Evolutionary conservation across 768 basidiomycete species (phyloP).

Genomic region (Lactarius trivialis): DNA sequence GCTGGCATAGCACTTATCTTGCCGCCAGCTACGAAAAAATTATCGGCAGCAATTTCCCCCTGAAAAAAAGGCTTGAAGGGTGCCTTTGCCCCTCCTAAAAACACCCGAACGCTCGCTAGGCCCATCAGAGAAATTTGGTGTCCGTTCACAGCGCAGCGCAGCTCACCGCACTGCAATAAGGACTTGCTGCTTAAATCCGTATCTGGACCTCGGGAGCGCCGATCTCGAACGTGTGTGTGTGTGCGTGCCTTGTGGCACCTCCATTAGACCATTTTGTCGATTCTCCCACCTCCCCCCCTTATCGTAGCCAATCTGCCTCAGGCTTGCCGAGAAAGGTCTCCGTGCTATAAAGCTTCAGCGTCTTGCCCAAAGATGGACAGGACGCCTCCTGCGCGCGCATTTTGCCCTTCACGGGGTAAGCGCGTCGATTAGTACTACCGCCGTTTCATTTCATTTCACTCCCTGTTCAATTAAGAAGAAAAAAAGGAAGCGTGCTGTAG

Average conservation of each 20-base stretch:
- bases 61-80: not conserved
- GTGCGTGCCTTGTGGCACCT: not conserved
- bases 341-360: not conserved
- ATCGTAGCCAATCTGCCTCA: constrained; percentile 15
- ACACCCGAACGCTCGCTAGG: not conserved
- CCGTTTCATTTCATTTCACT: not conserved
- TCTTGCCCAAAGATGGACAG: constrained; percentile 8
- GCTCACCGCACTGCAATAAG: not conserved
- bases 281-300: not conserved
- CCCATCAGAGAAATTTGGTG: not conserved
- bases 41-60: not conserved
- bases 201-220: not conserved
- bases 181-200: not conserved
- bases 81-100: not conserved
- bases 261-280: not conserved
- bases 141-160: not conserved
- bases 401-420: constrained; percentile 1
- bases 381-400: not conserved
- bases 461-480: not conserved
- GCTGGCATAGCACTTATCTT: not conserved
- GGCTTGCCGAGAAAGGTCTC: constrained; percentile 2
- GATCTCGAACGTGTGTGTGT: constrained; percentile 5
- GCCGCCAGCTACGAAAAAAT: not conserved
- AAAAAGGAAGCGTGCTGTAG: not conserved
- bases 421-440: not conserved